A percentile compares a stretch with the other conserved stretches of the same genome.
Conservation (phyloP, 75 land plant species). For the Cunninghamia lanceolata region DNA sequence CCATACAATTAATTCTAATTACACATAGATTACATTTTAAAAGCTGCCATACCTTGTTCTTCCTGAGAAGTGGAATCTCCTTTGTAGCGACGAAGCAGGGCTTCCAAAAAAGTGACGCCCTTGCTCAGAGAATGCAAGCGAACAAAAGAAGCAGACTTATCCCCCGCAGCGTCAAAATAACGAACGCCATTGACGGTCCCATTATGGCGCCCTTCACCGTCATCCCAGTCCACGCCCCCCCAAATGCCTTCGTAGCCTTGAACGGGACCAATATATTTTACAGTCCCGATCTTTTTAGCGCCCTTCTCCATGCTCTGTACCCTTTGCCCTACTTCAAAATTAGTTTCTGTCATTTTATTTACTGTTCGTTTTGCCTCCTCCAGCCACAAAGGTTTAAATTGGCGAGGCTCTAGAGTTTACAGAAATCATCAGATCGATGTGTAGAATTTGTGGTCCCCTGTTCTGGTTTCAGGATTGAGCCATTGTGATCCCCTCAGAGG, state of each 20-base stretch:
- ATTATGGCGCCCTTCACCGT: conserved; percentile 66
- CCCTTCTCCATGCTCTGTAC: conserved; percentile 39
- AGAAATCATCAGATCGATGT: not conserved
- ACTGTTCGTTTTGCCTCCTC: not conserved
- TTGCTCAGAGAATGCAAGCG: conserved; percentile 49
- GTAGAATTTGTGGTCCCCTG: too few relatives aligned
- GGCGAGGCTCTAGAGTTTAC: too few relatives aligned
- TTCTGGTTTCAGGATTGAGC: too few relatives aligned
- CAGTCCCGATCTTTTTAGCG: conserved; percentile 56
- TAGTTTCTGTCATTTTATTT: not conserved
- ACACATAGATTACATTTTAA: not conserved
- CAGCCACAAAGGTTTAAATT: not conserved
- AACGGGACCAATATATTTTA: conserved; percentile 70
- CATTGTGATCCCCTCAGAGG: too few relatives aligned
- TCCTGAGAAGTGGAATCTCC: conserved; percentile 44
- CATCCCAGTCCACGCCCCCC: conserved; percentile 96
- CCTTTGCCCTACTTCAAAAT: conserved; percentile 44
- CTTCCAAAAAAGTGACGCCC: conserved; percentile 58
- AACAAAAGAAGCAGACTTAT: conserved; percentile 67
- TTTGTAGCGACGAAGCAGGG: conserved; percentile 35
- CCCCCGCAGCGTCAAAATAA: conserved; percentile 51
- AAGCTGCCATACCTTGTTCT: conserved; percentile 35
- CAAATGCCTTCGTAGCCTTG: conserved; percentile 69
- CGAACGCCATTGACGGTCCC: conserved; percentile 70
- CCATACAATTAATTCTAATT: too few relatives aligned